Evolutionary conservation across 805 yeast genomes (phyloP), one percentile per base, ranked within the genome.

Genomic region (Starmerella apicola): DNA sequence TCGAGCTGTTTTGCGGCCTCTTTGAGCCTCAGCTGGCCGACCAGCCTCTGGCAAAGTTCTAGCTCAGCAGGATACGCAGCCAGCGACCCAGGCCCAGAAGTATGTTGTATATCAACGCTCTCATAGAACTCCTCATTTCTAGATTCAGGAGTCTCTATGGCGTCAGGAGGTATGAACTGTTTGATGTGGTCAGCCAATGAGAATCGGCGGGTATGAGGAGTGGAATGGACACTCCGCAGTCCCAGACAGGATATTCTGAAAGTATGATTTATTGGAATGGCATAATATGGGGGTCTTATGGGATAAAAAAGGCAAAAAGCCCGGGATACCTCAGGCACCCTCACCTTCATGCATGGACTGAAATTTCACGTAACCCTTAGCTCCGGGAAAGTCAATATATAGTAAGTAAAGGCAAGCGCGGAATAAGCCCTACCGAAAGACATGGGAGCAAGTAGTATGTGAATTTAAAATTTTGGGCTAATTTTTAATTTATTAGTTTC

Each of bases 131-230:
- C n/a, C n/a, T n/a, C n/a, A n/a, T n/a, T n/a, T n/a, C n/a, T n/a
- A n/a, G n/a, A n/a, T n/a, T n/a, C n/a, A n/a, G n/a, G n/a, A n/a
- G 30, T n/a, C 19, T 25, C 47, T 9, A 37, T 18, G 1, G 48
- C 50, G 8, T 38, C 48, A 3, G 32, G 35, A 1, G 48, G 48
- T 4, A 46, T 37, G n/a, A 40, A 32, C 30, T 37, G 38, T 35
- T 38, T 43, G 21, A 46, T 43, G 4, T 39, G 39, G 9, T 46
- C 50, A 2, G 50, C 50, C 12, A 46, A 28, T 10, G 50, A 43
- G 9, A 43, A 19, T 15, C 29, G 36, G 20, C 36, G 39, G 10
- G 40, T 18, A 10, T n/a, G 10, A 15, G 32, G 35, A 19, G 17
- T 6, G n/a, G 13, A 17, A n/a, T 23, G 33, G 30, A 15, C 6